phyloP scores from a whole-genome alignment of 257 asterid species.

The Ocimum tenuiflorum region DNA sequence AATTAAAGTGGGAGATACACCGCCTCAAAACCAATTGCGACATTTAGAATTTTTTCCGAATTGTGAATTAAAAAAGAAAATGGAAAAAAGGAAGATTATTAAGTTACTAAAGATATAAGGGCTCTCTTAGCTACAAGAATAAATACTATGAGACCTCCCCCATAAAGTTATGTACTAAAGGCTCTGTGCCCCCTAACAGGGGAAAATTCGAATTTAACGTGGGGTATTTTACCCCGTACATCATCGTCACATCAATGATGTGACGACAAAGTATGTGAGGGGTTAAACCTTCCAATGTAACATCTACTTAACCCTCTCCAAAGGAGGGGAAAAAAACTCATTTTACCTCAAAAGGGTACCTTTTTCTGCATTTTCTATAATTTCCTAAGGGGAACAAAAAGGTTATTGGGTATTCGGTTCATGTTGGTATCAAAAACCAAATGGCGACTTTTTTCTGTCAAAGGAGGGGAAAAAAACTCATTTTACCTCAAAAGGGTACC shows the following conservation, averaged over 20 bases:
- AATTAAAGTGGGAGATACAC: too few species aligned
- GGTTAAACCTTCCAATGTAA: too few species aligned
- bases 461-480: background rate
- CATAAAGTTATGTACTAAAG: slow-evolving; percentile 12
- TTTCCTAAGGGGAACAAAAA: slow-evolving; percentile 1
- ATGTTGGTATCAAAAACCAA: slow-evolving; percentile 55
- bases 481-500: slow-evolving; percentile 13
- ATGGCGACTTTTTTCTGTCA: slow-evolving; percentile 44
- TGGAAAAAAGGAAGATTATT: background rate
- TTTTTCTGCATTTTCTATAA: slow-evolving; percentile 13
- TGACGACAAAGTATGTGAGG: too few species aligned
- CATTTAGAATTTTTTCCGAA: background rate
- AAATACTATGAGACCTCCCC: slow-evolving; percentile 14
- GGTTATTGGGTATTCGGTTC: background rate
- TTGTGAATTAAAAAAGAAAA: too few species aligned
- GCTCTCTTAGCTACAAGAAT: slow-evolving; percentile 10
- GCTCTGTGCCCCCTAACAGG: too few species aligned
- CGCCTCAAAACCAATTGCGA: background rate
- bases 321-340: background rate
- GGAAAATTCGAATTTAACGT: too few species aligned
- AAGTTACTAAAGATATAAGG: slow-evolving; percentile 15
- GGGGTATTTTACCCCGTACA: too few species aligned
- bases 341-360: slow-evolving; percentile 13
- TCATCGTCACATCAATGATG: too few species aligned
- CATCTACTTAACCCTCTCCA: too few species aligned